Percentiles rank a stretch among this genome's conserved stretches.
Conservation (phyloP, 2,329 filamentous ascomycete species). For the Fusarium coffeatum region DNA sequence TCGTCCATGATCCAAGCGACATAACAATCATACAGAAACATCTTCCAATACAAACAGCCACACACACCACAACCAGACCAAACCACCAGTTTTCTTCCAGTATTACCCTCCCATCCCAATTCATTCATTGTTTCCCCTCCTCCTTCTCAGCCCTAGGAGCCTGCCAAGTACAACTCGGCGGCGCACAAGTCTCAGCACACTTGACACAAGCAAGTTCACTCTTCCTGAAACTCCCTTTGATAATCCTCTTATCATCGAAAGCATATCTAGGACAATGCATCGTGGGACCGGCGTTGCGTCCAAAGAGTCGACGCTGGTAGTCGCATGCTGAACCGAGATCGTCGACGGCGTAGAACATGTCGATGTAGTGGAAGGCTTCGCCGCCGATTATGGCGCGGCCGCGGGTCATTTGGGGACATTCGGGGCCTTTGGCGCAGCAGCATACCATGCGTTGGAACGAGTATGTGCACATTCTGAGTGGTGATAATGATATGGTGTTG, state of each 20-base stretch:
- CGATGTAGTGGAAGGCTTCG: conserved; percentile 44
- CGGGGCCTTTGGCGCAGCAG: conserved; percentile 46
- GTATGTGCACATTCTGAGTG: conserved; percentile 43
- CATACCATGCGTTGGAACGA: conserved; percentile 46
- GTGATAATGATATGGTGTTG: neutral
- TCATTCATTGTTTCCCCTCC: conserved; percentile 1
- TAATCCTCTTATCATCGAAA: conserved; percentile 45
- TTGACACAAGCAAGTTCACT: conserved; percentile 44
- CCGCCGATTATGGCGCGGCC: conserved; percentile 39
- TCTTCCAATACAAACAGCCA: neutral
- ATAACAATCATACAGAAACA: neutral
- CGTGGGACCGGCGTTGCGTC: conserved; percentile 38
- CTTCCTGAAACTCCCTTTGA: conserved; percentile 43
- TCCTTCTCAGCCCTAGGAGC: conserved; percentile 35
- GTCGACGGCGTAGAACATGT: conserved; percentile 44
- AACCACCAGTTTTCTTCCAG: neutral
- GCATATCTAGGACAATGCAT: conserved; percentile 44
- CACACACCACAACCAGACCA: neutral
- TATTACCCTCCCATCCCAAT: neutral
- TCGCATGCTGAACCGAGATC: conserved; percentile 46
- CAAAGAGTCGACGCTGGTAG: conserved; percentile 45
- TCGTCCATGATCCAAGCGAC: too few relatives aligned
- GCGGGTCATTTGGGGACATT: conserved; percentile 43
- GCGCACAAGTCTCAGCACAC: conserved; percentile 46
- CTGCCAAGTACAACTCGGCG: conserved; percentile 45